Evolutionary conservation across 2,329 filamentous ascomycete species (phyloP).

Genomic region (Aureobasidium sp.): DNA sequence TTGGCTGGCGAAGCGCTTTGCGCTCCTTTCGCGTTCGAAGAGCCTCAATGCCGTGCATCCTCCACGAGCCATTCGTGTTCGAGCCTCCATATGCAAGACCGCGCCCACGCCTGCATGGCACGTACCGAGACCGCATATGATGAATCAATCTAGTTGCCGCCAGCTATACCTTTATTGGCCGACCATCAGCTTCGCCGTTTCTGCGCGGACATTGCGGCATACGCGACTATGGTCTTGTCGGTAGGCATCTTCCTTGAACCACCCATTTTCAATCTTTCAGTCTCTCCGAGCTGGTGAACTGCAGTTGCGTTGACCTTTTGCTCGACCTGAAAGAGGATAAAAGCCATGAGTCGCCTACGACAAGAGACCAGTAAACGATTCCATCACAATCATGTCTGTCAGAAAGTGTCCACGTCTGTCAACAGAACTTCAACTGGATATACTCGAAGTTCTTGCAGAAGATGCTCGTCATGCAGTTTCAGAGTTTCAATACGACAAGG

Average conservation of each 20-base stretch:
- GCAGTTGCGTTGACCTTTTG: neutral
- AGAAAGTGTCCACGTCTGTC: neutral
- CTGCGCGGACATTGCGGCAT: neutral
- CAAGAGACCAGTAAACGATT: neutral
- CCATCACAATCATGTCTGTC: neutral
- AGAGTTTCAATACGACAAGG: neutral
- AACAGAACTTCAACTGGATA: neutral
- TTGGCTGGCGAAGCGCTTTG: slow-evolving; percentile 2
- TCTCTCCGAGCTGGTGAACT: neutral
- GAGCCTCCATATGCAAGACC: neutral
- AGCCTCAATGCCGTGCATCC: neutral
- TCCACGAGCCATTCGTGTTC: neutral
- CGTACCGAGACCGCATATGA: neutral
- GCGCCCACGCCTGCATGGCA: neutral
- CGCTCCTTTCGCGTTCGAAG: neutral
- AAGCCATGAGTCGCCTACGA: neutral
- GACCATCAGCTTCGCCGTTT: neutral
- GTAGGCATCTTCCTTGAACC: neutral
- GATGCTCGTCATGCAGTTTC: neutral
- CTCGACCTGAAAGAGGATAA: neutral
- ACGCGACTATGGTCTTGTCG: neutral
- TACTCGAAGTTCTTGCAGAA: neutral
- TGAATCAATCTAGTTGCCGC: neutral
- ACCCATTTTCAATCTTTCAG: neutral
- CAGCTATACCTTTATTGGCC: neutral